Evolutionary conservation across 208 protist species (phyloP).

Genomic region (Leishmania mexicana): DNA sequence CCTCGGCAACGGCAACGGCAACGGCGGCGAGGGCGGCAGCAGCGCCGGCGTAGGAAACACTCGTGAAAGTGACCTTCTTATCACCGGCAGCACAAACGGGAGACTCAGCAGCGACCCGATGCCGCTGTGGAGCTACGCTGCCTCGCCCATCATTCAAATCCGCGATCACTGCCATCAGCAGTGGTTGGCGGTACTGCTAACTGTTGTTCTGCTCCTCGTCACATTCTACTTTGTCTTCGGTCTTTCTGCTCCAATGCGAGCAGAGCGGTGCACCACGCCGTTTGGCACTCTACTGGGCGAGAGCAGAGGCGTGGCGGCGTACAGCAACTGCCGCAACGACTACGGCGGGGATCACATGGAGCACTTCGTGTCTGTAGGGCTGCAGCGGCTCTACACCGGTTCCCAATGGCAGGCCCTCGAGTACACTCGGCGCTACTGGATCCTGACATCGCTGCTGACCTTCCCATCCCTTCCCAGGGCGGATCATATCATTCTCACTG

Average conservation of each 20-base stretch:
- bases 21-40: not conserved
- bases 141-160: conserved; percentile 47
- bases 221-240: conserved; percentile 63
- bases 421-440: conserved; percentile 74
- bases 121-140: conserved; percentile 45
- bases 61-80: not conserved
- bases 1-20: conserved; percentile 6
- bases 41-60: not conserved
- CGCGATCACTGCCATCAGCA: conserved; percentile 76
- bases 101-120: conserved; percentile 2
- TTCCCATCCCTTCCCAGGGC: conserved; percentile 32
- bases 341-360: conserved; percentile 48
- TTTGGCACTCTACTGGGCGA: conserved; percentile 66
- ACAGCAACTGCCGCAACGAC: conserved; percentile 72
- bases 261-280: conserved; percentile 39
- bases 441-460: conserved; percentile 39
- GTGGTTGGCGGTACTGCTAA: conserved; percentile 60
- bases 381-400: conserved; percentile 57
- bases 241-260: conserved; percentile 28
- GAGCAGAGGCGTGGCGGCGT: conserved; percentile 51
- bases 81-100: not conserved
- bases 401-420: conserved; percentile 69
- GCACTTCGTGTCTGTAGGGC: conserved; percentile 59
- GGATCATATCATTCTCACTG: conserved; percentile 26
- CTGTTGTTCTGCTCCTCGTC: conserved; percentile 46